A percentile compares a stretch with the other conserved stretches of the same genome.
phyloP scores from a whole-genome alignment of 495 filamentous ascomycete species.

The Cercophora newfieldiana region DNA sequence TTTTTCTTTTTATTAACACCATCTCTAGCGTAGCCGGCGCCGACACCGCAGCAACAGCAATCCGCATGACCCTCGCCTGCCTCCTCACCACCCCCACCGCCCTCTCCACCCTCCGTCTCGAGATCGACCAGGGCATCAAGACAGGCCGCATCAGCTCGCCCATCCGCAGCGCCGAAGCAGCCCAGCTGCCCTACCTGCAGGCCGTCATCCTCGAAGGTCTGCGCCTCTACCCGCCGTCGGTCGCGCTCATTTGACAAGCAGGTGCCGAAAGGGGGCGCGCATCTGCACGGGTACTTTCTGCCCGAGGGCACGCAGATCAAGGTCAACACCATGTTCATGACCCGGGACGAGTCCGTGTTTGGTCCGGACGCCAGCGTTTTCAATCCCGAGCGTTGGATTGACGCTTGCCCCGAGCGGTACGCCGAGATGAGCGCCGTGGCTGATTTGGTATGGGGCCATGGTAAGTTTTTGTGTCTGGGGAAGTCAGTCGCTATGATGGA shows the following conservation, averaged over 20 bases:
- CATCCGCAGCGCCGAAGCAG: slow-evolving; percentile 60
- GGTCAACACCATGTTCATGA: slow-evolving; percentile 40
- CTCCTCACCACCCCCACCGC: slow-evolving; percentile 45
- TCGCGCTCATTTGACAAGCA: slow-evolving; percentile 22
- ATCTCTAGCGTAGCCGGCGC: slow-evolving; percentile 52
- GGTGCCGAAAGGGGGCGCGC: slow-evolving; percentile 31
- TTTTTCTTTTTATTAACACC: background rate
- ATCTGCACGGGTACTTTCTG: slow-evolving; percentile 49
- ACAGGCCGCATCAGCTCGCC: slow-evolving; percentile 50
- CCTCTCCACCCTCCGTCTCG: slow-evolving; percentile 56
- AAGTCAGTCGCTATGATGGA: too few species aligned
- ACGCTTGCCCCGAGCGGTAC: too few species aligned
- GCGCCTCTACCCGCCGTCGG: slow-evolving; percentile 26
- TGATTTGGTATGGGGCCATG: too few species aligned
- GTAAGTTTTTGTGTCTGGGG: too few species aligned
- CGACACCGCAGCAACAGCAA: slow-evolving; percentile 60
- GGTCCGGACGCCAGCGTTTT: slow-evolving; percentile 48
- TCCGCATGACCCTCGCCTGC: slow-evolving; percentile 54
- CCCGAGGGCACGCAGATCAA: slow-evolving; percentile 49
- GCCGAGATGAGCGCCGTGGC: too few species aligned
- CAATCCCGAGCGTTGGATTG: slow-evolving; percentile 3
- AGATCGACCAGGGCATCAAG: slow-evolving; percentile 49
- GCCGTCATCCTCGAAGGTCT: slow-evolving; percentile 35
- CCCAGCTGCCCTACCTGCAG: slow-evolving; percentile 34
- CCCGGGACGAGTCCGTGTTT: slow-evolving; percentile 40